Evolutionary conservation across 306 rosid species (phyloP).

Genomic region (Corylus americana): DNA sequence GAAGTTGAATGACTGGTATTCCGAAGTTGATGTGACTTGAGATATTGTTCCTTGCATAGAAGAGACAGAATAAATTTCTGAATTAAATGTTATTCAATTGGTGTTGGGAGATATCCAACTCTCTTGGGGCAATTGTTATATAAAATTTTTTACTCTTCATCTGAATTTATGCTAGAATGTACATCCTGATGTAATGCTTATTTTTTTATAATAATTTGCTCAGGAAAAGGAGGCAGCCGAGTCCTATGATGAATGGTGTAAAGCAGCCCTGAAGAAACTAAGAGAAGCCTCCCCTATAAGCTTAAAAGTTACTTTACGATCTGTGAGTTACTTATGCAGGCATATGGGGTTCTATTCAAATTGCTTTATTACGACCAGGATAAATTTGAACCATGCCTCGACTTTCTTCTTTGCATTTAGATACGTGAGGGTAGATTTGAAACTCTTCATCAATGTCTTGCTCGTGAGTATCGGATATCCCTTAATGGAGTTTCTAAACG

Average conservation of each 20-base stretch:
- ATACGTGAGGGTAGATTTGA: conserved; percentile 94
- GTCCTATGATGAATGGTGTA: conserved; percentile 66
- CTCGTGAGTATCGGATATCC: conserved; percentile 77
- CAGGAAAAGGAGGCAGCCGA: conserved; percentile 83
- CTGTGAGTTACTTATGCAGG: conserved; percentile 57
- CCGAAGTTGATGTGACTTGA: not conserved
- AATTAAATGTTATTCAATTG: not conserved
- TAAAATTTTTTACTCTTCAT: not conserved
- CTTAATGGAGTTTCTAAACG: conserved; percentile 53
- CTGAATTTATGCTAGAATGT: not conserved
- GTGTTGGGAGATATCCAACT: not conserved
- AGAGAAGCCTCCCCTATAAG: conserved; percentile 89
- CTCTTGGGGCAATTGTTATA: not conserved
- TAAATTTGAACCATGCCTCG: conserved; percentile 3
- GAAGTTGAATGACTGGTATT: not conserved
- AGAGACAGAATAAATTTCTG: not conserved
- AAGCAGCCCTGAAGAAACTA: conserved; percentile 51
- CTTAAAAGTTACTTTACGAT: conserved; percentile 77
- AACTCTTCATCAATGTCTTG: conserved; percentile 84
- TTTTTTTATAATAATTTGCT: conserved; percentile 31
- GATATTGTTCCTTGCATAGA: not conserved
- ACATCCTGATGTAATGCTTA: conserved; percentile 4
- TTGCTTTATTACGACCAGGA: too few species aligned
- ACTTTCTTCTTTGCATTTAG: conserved; percentile 45
- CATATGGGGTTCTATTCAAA: conserved; percentile 22